These are phyloP conservation scores for Hyaloscypha bicolor DNA, from an alignment of 495 filamentous ascomycete genomes.

Conservation along the genomic window DNA sequence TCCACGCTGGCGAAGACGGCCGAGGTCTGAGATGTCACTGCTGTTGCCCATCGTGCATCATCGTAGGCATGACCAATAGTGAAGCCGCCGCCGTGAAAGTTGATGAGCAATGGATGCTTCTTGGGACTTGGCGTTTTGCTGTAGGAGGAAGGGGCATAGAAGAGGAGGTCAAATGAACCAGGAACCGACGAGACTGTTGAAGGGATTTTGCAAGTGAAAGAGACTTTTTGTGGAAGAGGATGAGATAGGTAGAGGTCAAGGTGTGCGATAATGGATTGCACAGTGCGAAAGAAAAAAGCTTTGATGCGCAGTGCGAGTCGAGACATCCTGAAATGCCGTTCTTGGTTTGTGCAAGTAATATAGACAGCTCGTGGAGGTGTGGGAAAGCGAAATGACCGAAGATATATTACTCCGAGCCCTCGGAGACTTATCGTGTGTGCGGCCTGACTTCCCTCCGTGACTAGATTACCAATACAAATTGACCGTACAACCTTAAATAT, in stretches of 20 bases:
- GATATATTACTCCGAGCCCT: no score
- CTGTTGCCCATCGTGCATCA: slow-evolving; percentile 68
- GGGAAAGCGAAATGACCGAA: no score
- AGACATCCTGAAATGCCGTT: slow-evolving; percentile 2
- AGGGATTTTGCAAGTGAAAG: slow-evolving; percentile 1
- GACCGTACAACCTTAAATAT: no score
- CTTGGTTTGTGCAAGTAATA: no score
- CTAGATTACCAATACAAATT: no score
- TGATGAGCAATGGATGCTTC: slow-evolving; percentile 59
- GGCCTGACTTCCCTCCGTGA: no score
- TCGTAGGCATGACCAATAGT: slow-evolving; percentile 69
- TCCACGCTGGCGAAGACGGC: slow-evolving; percentile 41
- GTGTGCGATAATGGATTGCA: slow-evolving; percentile 4
- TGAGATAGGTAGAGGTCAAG: slow-evolving; percentile 9
- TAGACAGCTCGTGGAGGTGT: no score
- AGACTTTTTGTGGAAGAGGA: slow-evolving; percentile 4
- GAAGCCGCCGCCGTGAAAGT: slow-evolving; percentile 79
- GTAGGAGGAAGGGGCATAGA: slow-evolving; percentile 14
- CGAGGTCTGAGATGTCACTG: slow-evolving; percentile 62
- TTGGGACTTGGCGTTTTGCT: neutral
- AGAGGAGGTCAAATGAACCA: slow-evolving; percentile 18
- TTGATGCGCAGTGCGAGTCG: neutral
- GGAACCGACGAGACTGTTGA: slow-evolving; percentile 10
- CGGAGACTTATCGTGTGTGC: no score
- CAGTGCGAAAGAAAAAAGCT: slow-evolving; percentile 8